A percentile compares a stretch with the other conserved stretches of the same genome.
phyloP scores from a whole-genome alignment of 1,284 basidiomycete genomes.

The Vanrija sp. region DNA sequence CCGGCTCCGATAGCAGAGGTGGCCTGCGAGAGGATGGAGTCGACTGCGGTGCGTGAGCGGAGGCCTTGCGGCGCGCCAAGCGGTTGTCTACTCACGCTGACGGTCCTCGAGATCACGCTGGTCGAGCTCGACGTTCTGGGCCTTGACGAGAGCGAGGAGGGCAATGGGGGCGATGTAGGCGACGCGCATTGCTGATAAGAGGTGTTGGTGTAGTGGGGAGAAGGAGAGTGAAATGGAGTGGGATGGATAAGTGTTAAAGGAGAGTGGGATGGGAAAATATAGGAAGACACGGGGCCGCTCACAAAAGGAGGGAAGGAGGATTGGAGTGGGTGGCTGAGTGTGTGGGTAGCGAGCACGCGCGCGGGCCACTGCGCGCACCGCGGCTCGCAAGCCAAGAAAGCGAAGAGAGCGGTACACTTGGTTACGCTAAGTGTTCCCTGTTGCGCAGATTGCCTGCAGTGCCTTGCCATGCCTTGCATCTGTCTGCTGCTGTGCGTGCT shows the following conservation, averaged over 20 bases:
- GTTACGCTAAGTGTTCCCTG: too few relatives aligned
- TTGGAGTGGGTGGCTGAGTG: background rate
- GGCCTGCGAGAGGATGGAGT: constrained; percentile 7
- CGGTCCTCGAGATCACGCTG: constrained; percentile 10
- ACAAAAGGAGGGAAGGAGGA: background rate
- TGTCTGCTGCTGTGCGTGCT: too few relatives aligned
- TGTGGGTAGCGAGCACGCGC: too few relatives aligned
- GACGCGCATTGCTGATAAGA: constrained; percentile 18
- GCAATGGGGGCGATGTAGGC: constrained; percentile 14
- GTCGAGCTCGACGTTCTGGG: constrained; percentile 10
- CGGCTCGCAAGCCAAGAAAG: too few relatives aligned
- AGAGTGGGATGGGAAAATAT: background rate
- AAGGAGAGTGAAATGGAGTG: background rate
- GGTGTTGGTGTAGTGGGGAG: background rate
- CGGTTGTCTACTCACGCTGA: constrained; percentile 8
- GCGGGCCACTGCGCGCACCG: too few relatives aligned
- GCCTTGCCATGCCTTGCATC: too few relatives aligned
- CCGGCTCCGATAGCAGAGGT: constrained; percentile 8
- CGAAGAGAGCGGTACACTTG: too few relatives aligned
- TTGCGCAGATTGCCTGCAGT: too few relatives aligned
- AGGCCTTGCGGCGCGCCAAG: background rate
- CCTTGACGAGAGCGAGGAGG: constrained; percentile 14
- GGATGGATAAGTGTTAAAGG: background rate
- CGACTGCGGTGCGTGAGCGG: constrained; percentile 3
- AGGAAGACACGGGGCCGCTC: too few relatives aligned